Base-by-base conservation (phyloP, 495 filamentous ascomycete genomes). In the Neurospora sp. region DNA sequence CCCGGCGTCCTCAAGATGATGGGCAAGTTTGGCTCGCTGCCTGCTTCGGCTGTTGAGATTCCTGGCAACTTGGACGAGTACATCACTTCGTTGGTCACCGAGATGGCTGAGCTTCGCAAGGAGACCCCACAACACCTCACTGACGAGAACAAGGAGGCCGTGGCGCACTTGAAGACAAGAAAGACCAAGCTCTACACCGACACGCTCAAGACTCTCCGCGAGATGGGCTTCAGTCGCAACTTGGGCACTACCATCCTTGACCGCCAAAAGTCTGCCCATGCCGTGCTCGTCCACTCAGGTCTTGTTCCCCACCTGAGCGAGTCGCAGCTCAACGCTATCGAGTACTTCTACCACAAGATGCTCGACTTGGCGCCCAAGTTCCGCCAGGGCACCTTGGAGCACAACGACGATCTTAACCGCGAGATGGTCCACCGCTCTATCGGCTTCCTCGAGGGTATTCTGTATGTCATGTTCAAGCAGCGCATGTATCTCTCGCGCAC, bases 131-230 rank as follows among this genome's bases (percentile, higher is more conserved):
- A 87, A 9, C 85, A 85, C 4, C 79, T 94, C 34, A 97, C 88
- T 0, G 91, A 94, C 36, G 93, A 97, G 7, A 97, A 94, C 77
- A 93, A 93, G 76, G 87, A 90, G 3, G 74, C 86, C 8, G 89
- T 97, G 40, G 92, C 93, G 76, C 93, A 98, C 81, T 88, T 98
- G 73, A 97, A 97, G 83, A 88, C 89, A 0, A 87, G 92, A 71
- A 99, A 99, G 82, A 90, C 93, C n/a, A 94, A 92, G 76, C 88
- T 97, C 17, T 96, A 95, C 75, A 90, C 92, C 1, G 95, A 98
- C 75, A 93, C 92, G 0, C 83, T 99, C 72, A 93, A 92, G 77
- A 87, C 87, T 8, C 81, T 98, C 3, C 89, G 93, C 31, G 87
- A 91, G 34, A 97, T 98, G 94, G 96, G 96, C 24, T 88, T 98